A percentile compares a stretch with the other conserved stretches of the same genome.
phyloP scores from a whole-genome alignment of 139 green algal species.

The Astrephomene gubernaculifera region DNA sequence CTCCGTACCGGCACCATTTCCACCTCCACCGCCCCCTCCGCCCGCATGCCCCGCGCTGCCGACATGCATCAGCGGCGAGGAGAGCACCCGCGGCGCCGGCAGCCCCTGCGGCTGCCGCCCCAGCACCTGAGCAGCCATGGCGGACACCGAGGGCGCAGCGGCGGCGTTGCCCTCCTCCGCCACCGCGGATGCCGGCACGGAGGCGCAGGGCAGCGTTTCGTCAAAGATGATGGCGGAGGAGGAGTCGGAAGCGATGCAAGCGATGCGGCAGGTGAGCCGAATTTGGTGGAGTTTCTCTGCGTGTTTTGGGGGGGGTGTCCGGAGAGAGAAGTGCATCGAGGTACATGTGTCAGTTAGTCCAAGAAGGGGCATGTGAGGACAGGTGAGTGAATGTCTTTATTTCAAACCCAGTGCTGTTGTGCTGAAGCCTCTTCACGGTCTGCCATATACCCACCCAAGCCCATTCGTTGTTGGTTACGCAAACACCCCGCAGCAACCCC shows the following conservation, averaged over 20 bases:
- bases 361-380: not conserved
- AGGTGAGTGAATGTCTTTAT: too few relatives aligned
- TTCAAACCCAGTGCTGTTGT: too few relatives aligned
- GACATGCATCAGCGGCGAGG: not conserved
- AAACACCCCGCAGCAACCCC: too few relatives aligned
- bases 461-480: too few relatives aligned
- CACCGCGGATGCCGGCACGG: not conserved
- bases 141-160: not conserved
- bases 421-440: too few relatives aligned
- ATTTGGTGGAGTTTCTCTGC: conserved; percentile 32
- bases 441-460: too few relatives aligned
- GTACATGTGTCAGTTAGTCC: too few relatives aligned
- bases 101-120: not conserved
- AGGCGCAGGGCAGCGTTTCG: conserved; percentile 3
- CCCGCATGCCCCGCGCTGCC: not conserved
- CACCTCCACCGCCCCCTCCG: not conserved
- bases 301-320: not conserved
- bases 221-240: conserved; percentile 39
- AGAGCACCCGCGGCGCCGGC: not conserved
- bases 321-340: too few relatives aligned
- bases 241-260: conserved; percentile 27
- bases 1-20: too few relatives aligned
- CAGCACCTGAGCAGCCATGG: not conserved
- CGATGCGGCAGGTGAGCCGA: conserved; percentile 33
- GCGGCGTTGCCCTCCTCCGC: not conserved